Evolutionary conservation across 2,329 filamentous ascomycete species (phyloP).

Genomic region (Fusarium cyanostomum): DNA sequence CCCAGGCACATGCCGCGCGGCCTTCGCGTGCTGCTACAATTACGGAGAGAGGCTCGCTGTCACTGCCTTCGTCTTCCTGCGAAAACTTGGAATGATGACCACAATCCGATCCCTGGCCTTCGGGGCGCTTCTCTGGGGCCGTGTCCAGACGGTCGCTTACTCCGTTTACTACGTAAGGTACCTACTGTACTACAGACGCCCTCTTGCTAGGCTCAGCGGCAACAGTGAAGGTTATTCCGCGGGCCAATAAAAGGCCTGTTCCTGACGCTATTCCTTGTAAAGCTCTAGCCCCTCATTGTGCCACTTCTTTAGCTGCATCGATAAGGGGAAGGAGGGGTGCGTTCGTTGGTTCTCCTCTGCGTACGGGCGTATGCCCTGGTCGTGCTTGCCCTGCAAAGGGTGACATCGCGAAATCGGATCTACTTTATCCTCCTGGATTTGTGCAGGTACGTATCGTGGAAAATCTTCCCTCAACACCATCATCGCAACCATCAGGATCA

Average conservation of each 20-base stretch:
- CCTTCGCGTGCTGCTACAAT: neutral
- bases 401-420: conserved; percentile 43
- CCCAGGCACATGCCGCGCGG: conserved; percentile 16
- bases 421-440: conserved; percentile 22
- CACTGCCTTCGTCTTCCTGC: neutral
- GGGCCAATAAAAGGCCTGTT: conserved; percentile 53
- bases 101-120: conserved; percentile 4
- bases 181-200: conserved; percentile 15
- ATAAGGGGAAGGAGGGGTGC: conserved; percentile 26
- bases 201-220: conserved; percentile 25
- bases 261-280: conserved; percentile 50
- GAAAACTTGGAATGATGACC: neutral
- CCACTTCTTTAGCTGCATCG: conserved; percentile 25
- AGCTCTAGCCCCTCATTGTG: conserved; percentile 7
- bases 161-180: no score
- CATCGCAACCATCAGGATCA: conserved; percentile 9
- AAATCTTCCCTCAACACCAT: conserved; percentile 28
- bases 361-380: conserved; percentile 25
- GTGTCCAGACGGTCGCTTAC: conserved; percentile 14
- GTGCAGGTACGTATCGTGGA: conserved; percentile 23
- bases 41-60: neutral
- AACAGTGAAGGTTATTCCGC: conserved; percentile 41
- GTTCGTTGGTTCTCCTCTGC: conserved; percentile 18
- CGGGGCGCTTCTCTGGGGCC: conserved; percentile 21
- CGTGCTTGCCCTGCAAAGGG: conserved; percentile 26